Evolutionary conservation across 1,284 basidiomycete species (phyloP), one percentile per base, ranked within the genome.

Genomic region (Sanghuangporus baumii): DNA sequence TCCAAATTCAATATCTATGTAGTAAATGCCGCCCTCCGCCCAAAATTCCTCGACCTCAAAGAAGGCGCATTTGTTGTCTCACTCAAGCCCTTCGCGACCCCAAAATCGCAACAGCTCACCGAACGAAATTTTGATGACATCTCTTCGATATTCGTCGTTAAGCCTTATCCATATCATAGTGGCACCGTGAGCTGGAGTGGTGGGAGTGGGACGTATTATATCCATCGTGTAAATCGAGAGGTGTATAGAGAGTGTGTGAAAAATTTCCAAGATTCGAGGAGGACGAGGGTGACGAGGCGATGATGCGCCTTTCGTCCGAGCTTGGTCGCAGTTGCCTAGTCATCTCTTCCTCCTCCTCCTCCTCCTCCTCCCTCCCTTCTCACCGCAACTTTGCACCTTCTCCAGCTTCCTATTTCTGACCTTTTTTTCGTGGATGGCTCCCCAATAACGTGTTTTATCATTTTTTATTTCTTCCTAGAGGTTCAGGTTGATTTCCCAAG

Each of bases 61-160:
- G 89, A 91, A 67, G 89, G 89, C 37, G 89, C 89, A 1, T 82
- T 87, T 54, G 87, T 91, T 18, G 80, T 91, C n/a, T 91, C 89
- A 7, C 73, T 91, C 14, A 80, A 82, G 60, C 86, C 87, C 1
- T 91, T 91, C 67, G 86, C 87, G 41, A 79, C 82, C 16, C 59
- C 64, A 12, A 80, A 81, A 1, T 69, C 81, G 7, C 81, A 82
- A 31, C 81, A 87, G n/a, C 75, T 91, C 36, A 88, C 86, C 0
- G 86, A 89, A 67, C 85, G 88, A 36, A 91, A 90, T 66, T 79
- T 89, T 50, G 86, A 89, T 69, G 88, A 90, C 67, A 88, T 91
- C 63, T 83, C 84, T 63, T 80, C 87, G 6, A 91, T 91, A 52
- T 88, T 91, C 71, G 83, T 88, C 55, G 87, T 90, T 9, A 79